Evolutionary conservation across 441 rosid genomes (phyloP).

Genomic region (Pelargonium australe): DNA sequence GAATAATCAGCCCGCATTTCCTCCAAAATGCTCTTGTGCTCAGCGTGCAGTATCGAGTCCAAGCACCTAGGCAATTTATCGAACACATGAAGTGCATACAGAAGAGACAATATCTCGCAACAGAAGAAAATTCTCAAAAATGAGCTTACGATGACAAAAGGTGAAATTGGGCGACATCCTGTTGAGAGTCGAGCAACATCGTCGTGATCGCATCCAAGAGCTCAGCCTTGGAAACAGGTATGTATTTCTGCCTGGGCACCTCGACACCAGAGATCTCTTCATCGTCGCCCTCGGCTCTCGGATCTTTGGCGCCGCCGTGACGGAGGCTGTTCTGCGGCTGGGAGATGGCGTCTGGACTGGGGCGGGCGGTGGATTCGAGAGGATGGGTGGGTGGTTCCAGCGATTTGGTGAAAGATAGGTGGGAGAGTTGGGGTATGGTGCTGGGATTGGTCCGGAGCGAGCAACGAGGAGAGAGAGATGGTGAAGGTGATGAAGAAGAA

Average conservation of each 20-base stretch:
- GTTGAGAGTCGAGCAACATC: conserved; percentile 43
- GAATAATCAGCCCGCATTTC: conserved; percentile 72
- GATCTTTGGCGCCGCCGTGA: no score
- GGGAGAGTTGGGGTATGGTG: background rate
- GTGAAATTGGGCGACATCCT: conserved; percentile 48
- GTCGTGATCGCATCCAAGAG: conserved; percentile 52
- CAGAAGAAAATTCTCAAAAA: conserved; percentile 6
- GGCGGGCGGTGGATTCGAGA: background rate
- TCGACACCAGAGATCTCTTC: conserved; percentile 1
- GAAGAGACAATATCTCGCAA: background rate
- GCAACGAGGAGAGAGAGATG: conserved; percentile 2
- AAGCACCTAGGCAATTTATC: conserved; percentile 43
- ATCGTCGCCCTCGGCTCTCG: background rate
- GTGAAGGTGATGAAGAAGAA: background rate
- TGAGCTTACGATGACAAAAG: conserved; percentile 62
- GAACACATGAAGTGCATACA: conserved; percentile 1
- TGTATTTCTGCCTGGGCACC: conserved; percentile 72
- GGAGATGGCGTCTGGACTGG: background rate
- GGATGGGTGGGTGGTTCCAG: background rate
- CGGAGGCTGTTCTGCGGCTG: no score
- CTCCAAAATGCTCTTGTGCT: conserved; percentile 73
- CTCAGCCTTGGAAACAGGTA: conserved; percentile 67
- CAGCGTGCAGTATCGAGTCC: conserved; percentile 86
- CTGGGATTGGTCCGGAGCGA: background rate
- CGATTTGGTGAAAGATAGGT: background rate